phyloP scores from a whole-genome alignment of 2,329 filamentous ascomycete genomes.

The Phyllachora maydis region DNA sequence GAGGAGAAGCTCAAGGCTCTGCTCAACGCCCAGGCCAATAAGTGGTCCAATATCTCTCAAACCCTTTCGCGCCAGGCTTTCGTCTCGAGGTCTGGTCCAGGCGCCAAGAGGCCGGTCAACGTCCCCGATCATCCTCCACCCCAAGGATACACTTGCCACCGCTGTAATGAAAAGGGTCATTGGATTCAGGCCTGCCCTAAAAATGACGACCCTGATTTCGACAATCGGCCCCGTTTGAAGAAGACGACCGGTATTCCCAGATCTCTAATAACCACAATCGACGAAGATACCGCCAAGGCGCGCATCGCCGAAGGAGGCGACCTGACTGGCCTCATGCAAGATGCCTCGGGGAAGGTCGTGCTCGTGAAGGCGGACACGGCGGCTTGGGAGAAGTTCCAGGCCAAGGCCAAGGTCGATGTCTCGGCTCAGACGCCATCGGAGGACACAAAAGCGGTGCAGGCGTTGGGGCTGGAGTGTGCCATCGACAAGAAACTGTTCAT shows the following conservation, averaged over 20 bases:
- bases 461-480: slow-evolving; percentile 75
- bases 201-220: slow-evolving; percentile 94
- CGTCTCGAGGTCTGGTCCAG: background rate
- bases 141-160: slow-evolving; percentile 86
- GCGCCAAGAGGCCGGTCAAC: slow-evolving; percentile 43
- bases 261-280: slow-evolving; percentile 86
- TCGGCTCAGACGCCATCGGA: slow-evolving; percentile 60
- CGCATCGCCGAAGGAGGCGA: slow-evolving; percentile 63
- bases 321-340: slow-evolving; percentile 80
- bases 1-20: slow-evolving; percentile 88
- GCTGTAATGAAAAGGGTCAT: slow-evolving; percentile 93
- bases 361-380: slow-evolving; percentile 90
- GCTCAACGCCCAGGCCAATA: slow-evolving; percentile 72
- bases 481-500: slow-evolving; percentile 97
- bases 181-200: slow-evolving; percentile 98
- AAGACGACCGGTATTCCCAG: slow-evolving; percentile 91
- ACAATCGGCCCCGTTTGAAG: slow-evolving; percentile 83
- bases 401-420: slow-evolving; percentile 73
- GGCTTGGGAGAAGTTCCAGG: slow-evolving; percentile 92
- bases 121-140: slow-evolving; percentile 88
- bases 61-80: slow-evolving; percentile 56
- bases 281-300: slow-evolving; percentile 61
- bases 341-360: slow-evolving; percentile 92
- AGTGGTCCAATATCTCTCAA: slow-evolving; percentile 70
- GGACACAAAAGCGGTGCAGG: slow-evolving; percentile 71